Evolutionary conservation across 768 basidiomycete species (phyloP), one percentile per base, ranked within the genome.

Genomic region (Termitomyces sp.): DNA sequence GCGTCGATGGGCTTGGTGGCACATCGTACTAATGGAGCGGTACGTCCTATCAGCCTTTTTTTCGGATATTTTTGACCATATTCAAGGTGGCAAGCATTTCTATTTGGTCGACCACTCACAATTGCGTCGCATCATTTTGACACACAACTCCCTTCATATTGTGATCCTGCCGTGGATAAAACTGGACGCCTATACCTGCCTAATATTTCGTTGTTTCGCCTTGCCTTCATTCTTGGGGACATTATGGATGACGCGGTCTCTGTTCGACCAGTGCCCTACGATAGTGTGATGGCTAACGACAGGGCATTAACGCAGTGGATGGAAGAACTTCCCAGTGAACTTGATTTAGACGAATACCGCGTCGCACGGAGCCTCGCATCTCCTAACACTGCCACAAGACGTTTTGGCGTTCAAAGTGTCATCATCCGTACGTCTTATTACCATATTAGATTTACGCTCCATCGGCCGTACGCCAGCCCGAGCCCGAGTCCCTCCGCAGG

Each of bases 1-100:
- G 58, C 78, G 92, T 53, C 78, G 91, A 55, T 93, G 91, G 91
- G 89, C 89, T 7, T 93, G 91, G 91, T 93, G 91, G 91, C 89
- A 93, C 71, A 89, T 91, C 60, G 72, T 93, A 39, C 76, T 91
- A 54, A 78, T 92, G 34, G 91, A 93, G 75, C 78, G 90, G 89
- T 88, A 54, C 37, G 82, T 37, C 45, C 58, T 50, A 22, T 22
- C 55, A 46, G 47, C 41, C 55, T 47, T 56, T 59, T 58, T 52
- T 54, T 54, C 20, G 24, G 42, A 39, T 57, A 50, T 49, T 20
- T 20, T 54, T 46, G 48, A 54, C 13, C 60, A 47, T 56, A 59
- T 20, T 67, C 20, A 63, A 91, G 90, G 63, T 93, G 91, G 91
- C 90, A 93, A 68, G 88, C 90, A 0, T 93, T 93, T 73, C 81